Evolutionary conservation across 208 protist genomes (phyloP), one percentile per base, ranked within the genome.

Genomic region (Trypanosoma congolense): DNA sequence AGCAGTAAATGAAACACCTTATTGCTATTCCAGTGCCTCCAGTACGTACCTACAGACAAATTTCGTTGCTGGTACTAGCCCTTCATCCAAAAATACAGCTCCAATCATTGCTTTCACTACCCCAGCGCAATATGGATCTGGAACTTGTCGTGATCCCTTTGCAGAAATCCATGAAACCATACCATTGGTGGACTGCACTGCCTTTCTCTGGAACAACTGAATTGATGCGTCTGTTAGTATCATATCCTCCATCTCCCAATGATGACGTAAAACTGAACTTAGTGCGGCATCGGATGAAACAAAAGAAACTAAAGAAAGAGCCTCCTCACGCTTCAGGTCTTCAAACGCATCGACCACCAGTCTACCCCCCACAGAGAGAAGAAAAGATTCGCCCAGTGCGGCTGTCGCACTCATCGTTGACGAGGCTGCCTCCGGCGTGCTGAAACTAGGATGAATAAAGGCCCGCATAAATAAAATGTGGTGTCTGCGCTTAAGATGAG

Each of bases 361-460:
- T 3, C 64, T 40, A 10, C 49, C 57, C 1, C 73, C 70, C 10
- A 69, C n/a, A 33, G 57, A 73, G 30, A 65, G 41, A 29, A 95
- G 49, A 2, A 92, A 40, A 12, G 70, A 50, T 22, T 90, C 82
- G 10, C 88, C 88, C 3, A 91, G 31, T 10, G 70, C 64, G 44
- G 56, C 38, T 30, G 87, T 75, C 25, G 76, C 59, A 29, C 65
- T 66, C 83, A 90, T 92, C 10, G 82, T 95, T 21, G 68, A 73
- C 6, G 36, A 48, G 21, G 44, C 64, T 19, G 70, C 82, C 18
- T 75, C 74, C 22, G 65, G 53, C 28, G 79, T 77, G 25, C 73
- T 90, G 47, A 92, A 95, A 51, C 69, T 88, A 42, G 88, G 80
- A 65, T 95, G 88, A 41, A 92, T 81, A 70, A 95, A 92, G 0